These are phyloP conservation scores for Sequoiadendron giganteum DNA, from an alignment of 75 land plant species.

Conservation along the genomic window DNA sequence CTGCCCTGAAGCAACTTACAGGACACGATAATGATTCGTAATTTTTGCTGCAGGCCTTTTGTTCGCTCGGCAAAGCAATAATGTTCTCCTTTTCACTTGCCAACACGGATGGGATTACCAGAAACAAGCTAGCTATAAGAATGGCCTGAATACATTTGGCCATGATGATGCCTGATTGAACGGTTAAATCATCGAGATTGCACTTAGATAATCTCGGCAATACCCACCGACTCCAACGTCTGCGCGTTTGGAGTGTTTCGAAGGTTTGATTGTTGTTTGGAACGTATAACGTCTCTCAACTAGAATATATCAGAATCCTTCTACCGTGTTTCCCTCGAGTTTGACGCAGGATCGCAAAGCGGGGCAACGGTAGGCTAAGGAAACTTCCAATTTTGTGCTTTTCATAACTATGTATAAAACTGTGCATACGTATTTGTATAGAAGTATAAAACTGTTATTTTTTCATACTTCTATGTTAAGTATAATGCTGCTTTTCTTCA, in stretches of 20 bases:
- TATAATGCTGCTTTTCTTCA: too few species aligned
- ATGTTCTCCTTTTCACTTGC: neutral
- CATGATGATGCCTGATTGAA: neutral
- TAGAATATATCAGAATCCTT: too few species aligned
- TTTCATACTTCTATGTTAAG: too few species aligned
- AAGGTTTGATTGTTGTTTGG: neutral
- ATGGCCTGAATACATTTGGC: neutral
- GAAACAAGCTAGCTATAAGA: neutral
- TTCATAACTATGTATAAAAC: too few species aligned
- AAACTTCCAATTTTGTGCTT: too few species aligned
- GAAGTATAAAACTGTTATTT: too few species aligned
- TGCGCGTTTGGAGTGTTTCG: neutral
- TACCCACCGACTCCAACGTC: neutral
- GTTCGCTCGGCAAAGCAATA: neutral
- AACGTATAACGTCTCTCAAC: neutral
- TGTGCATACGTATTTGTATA: too few species aligned
- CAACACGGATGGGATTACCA: neutral
- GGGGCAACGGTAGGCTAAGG: too few species aligned
- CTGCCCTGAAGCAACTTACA: slow-evolving; percentile 62
- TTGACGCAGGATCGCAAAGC: too few species aligned
- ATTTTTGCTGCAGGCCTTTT: neutral
- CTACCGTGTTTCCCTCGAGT: too few species aligned
- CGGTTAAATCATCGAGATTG: neutral
- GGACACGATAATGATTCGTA: slow-evolving; percentile 32
- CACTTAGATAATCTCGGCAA: neutral